Percentiles rank a stretch among this genome's conserved stretches.
Evolutionary conservation across 1,284 basidiomycete genomes (phyloP).

Genomic region (Ustilago crameri): DNA sequence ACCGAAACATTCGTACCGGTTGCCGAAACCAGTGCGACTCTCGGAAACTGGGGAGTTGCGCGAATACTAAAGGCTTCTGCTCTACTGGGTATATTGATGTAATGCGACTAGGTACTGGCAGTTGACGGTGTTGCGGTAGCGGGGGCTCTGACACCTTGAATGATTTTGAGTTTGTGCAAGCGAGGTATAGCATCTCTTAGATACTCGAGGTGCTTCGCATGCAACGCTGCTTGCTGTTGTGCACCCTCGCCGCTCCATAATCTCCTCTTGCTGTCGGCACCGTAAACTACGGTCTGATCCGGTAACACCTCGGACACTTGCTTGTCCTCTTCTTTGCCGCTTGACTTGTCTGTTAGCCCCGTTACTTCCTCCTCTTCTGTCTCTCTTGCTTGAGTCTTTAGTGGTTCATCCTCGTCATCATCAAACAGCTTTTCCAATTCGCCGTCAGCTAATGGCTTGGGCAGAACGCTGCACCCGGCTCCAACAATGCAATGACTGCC

Average conservation of each 20-base stretch:
- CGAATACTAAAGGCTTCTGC: too few species aligned
- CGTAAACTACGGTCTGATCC: constrained; percentile 87
- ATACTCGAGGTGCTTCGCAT: constrained; percentile 89
- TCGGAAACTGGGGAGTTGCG: too few species aligned
- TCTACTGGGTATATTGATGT: background rate
- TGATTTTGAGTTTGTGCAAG: constrained; percentile 55
- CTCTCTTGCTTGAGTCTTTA: background rate
- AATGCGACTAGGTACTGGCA: background rate
- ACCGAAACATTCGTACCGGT: background rate
- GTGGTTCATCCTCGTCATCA: constrained; percentile 10
- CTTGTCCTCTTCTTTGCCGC: background rate
- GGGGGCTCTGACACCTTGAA: constrained; percentile 38
- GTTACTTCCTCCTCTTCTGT: background rate
- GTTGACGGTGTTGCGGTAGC: constrained; percentile 4
- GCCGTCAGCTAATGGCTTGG: constrained; percentile 16
- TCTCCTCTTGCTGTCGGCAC: constrained; percentile 77
- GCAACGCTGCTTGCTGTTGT: constrained; percentile 82
- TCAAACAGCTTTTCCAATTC: constrained; percentile 23
- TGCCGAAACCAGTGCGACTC: too few species aligned
- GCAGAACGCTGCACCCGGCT: constrained; percentile 73
- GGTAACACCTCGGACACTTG: constrained; percentile 73
- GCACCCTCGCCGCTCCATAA: constrained; percentile 87
- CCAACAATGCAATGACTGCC: constrained; percentile 84
- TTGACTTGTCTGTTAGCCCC: background rate
- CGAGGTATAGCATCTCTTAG: constrained; percentile 74